Evolutionary conservation across 208 protist species (phyloP).

Genomic region (Herpetomonas samuelpessoai): DNA sequence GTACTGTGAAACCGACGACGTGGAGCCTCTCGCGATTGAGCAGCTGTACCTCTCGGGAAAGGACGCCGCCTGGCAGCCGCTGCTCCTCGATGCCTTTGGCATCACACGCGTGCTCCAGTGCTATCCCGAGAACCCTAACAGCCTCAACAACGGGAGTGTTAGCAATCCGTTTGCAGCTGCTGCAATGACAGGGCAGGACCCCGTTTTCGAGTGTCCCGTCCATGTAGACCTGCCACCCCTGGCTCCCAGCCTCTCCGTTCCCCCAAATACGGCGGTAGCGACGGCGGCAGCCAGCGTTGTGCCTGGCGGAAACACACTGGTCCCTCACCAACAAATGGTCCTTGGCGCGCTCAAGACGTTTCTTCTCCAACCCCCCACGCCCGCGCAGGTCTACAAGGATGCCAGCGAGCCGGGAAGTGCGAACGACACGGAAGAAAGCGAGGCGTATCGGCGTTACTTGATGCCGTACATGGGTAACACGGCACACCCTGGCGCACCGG

Average conservation of each 20-base stretch:
- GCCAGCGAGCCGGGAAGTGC: no score
- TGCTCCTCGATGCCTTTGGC: constrained; percentile 54
- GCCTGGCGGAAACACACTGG: constrained; percentile 14
- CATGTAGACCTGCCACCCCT: no score
- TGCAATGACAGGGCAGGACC: neutral
- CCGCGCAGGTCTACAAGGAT: neutral
- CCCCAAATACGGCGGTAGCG: constrained; percentile 1
- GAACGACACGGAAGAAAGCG: neutral
- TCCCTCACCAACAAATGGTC: constrained; percentile 24
- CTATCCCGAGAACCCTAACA: constrained; percentile 34
- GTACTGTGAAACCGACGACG: constrained; percentile 19
- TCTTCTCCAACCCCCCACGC: constrained; percentile 3
- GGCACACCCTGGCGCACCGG: neutral
- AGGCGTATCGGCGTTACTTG: neutral
- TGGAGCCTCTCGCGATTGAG: constrained; percentile 27
- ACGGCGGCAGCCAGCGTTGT: constrained; percentile 4
- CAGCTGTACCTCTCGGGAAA: constrained; percentile 73
- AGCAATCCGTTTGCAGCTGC: constrained; percentile 3
- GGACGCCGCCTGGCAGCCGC: constrained; percentile 68
- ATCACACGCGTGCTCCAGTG: constrained; percentile 74
- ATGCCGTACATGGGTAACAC: neutral
- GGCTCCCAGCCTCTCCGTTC: neutral
- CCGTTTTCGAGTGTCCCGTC: neutral
- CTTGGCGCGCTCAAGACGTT: constrained; percentile 34
- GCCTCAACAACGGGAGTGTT: constrained; percentile 7